Percentiles rank a stretch among this genome's conserved stretches.
phyloP scores from a whole-genome alignment of 805 yeast species.

The Starmerella bombi region DNA sequence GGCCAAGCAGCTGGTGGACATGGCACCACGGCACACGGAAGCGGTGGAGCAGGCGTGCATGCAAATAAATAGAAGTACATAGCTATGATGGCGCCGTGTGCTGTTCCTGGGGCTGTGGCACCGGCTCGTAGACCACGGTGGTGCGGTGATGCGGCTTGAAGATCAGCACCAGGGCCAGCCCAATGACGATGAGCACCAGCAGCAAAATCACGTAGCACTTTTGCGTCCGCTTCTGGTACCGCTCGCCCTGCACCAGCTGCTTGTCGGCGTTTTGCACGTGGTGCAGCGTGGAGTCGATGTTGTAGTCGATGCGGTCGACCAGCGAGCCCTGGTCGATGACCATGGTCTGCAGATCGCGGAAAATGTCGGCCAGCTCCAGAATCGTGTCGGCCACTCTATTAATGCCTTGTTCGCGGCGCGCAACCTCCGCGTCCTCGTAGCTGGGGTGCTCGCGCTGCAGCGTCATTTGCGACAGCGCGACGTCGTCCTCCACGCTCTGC shows the following conservation, averaged over 20 bases:
- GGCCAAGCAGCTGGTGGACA: background rate
- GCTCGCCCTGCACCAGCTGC: slow-evolving; percentile 62
- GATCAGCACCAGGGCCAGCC: slow-evolving; percentile 54
- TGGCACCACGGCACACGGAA: background rate
- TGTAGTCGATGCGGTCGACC: slow-evolving; percentile 86
- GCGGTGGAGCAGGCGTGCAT: background rate
- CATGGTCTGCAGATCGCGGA: slow-evolving; percentile 81
- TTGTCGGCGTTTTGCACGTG: slow-evolving; percentile 65
- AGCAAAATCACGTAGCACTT: slow-evolving; percentile 80
- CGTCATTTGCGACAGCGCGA: slow-evolving; percentile 29
- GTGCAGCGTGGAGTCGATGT: slow-evolving; percentile 63
- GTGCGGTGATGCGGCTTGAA: slow-evolving; percentile 33
- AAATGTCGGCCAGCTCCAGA: slow-evolving; percentile 80
- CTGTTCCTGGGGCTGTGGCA: background rate
- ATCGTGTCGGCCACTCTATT: slow-evolving; percentile 88
- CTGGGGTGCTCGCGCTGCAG: slow-evolving; percentile 24
- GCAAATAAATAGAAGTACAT: background rate
- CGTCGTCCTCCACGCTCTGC: slow-evolving; percentile 26
- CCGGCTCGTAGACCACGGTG: slow-evolving; percentile 10
- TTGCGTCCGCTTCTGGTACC: slow-evolving; percentile 75
- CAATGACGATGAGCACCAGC: slow-evolving; percentile 54
- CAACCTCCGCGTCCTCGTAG: slow-evolving; percentile 30
- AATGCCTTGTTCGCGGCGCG: slow-evolving; percentile 79
- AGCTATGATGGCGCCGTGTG: background rate
- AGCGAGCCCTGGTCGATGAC: slow-evolving; percentile 93